Base-by-base conservation (phyloP, 371 early-diverging fungal genomes). In the Synchytrium microbalum region DNA sequence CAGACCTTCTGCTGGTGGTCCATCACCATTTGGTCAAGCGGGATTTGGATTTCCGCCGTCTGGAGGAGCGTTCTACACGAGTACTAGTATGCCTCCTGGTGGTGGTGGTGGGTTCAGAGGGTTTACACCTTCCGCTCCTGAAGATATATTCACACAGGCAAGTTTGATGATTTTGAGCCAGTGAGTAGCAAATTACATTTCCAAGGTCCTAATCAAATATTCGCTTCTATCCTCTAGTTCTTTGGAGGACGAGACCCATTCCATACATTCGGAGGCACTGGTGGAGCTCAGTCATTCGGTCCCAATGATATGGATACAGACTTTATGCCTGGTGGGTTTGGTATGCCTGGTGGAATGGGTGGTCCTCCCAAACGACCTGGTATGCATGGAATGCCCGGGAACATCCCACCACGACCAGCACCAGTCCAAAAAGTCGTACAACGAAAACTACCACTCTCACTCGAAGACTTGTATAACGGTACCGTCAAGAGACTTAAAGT, bases 381-480 rank as follows among this genome's bases (percentile, higher is more conserved):
- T 25, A 71, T 72, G 60, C 75, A 72, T n/a, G 77, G 75, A 26
- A 71, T 74, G 71, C 74, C 69, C 3, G 75, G 75, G 38, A 24
- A 24, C 24, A 13, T 56, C 24, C 56, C 56, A 56, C 56, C 8
- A 8, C 56, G 56, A 56, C 5, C 56, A 13, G 13, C 8, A 56
- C 24, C 24, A 24, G 56, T 55, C 76, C 76, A 64, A 29, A 28
- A 86, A 76, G 75, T 88, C 14, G 81, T 92, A 29, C 81, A 83
- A 32, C 82, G 90, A 26, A 72, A 75, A 16, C 73, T 96, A 54
- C 87, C 89, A 0, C 81, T 92, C 24, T 76, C 92, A 26, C 85
- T 99, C 53, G 96, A 97, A 72, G 99, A 98, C 58, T 78, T 99
- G 51, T 92, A 91, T 76, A 91, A 78, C 33, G 99, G 99, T 46